These are phyloP conservation scores for Globisporangium camurandrum DNA, from an alignment of 352 stramenopile species.

Conservation along the genomic window DNA sequence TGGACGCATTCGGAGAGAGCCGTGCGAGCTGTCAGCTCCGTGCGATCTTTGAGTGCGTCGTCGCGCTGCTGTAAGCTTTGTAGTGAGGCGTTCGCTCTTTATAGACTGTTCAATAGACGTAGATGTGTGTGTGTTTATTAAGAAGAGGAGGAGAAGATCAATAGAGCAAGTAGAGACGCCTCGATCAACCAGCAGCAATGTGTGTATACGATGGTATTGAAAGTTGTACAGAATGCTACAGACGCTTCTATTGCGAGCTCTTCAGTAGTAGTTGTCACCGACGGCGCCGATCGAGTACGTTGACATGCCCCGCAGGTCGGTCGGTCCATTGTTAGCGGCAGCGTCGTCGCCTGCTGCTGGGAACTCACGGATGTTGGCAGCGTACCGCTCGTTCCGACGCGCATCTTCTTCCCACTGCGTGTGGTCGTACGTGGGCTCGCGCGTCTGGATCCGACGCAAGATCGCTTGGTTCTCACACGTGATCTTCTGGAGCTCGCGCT, in stretches of 20 bases:
- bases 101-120: too few species aligned
- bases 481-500: slow-evolving; percentile 84
- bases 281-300: slow-evolving; percentile 38
- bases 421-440: slow-evolving; percentile 87
- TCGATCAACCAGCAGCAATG: too few species aligned
- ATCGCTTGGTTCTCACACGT: slow-evolving; percentile 85
- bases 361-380: slow-evolving; percentile 87
- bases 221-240: too few species aligned
- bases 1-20: slow-evolving; percentile 59
- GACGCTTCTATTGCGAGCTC: too few species aligned
- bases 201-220: too few species aligned
- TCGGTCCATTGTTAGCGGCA: slow-evolving; percentile 29
- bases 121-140: too few species aligned
- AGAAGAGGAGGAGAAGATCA: background rate
- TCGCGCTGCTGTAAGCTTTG: slow-evolving; percentile 18
- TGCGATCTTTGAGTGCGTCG: slow-evolving; percentile 27
- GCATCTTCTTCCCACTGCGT: slow-evolving; percentile 87
- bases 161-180: too few species aligned
- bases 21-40: slow-evolving; percentile 56
- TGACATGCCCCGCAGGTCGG: slow-evolving; percentile 46
- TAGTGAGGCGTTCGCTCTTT: too few species aligned
- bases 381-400: slow-evolving; percentile 77
- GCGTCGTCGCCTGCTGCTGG: slow-evolving; percentile 29
- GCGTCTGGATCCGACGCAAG: slow-evolving; percentile 84
- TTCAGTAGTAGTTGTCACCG: slow-evolving; percentile 38